Evolutionary conservation across 148 eudicot genomes (phyloP).

Genomic region (Bassia scoparia): DNA sequence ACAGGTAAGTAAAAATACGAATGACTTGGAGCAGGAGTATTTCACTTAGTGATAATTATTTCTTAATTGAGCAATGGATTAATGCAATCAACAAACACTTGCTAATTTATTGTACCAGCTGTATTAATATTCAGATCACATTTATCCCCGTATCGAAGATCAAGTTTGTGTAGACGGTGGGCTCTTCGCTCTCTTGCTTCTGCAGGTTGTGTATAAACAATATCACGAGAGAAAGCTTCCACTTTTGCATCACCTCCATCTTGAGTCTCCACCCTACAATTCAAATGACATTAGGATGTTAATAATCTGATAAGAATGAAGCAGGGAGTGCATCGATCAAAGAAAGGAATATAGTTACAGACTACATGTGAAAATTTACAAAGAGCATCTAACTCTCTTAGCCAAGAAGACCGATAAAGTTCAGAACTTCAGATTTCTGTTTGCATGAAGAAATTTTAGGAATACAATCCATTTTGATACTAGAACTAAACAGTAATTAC

Average conservation of each 20-base stretch:
- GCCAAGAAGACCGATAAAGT: background rate
- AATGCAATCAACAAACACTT: too few species aligned
- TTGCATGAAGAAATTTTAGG: background rate
- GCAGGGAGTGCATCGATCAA: background rate
- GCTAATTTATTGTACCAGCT: too few species aligned
- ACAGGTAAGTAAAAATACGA: too few species aligned
- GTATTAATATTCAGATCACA: slow-evolving; percentile 15
- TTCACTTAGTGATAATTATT: too few species aligned
- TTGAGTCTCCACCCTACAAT: slow-evolving; percentile 93
- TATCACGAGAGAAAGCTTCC: slow-evolving; percentile 94
- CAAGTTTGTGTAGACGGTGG: slow-evolving; percentile 76
- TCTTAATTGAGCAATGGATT: background rate
- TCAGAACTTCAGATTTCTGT: background rate
- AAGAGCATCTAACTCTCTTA: background rate
- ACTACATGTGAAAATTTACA: background rate
- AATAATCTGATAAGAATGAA: background rate
- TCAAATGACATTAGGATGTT: slow-evolving; percentile 8
- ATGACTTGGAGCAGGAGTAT: too few species aligned
- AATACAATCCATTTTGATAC: too few species aligned
- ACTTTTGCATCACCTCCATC: slow-evolving; percentile 98
- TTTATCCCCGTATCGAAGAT: slow-evolving; percentile 93
- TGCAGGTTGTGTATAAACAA: slow-evolving; percentile 75
- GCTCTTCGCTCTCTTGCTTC: slow-evolving; percentile 66
- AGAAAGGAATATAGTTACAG: background rate
- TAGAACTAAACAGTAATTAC: too few species aligned